Evolutionary conservation across 169 alveolate genomes (phyloP), one percentile per base, ranked within the genome.

Genomic region (Plasmodium malariae): DNA sequence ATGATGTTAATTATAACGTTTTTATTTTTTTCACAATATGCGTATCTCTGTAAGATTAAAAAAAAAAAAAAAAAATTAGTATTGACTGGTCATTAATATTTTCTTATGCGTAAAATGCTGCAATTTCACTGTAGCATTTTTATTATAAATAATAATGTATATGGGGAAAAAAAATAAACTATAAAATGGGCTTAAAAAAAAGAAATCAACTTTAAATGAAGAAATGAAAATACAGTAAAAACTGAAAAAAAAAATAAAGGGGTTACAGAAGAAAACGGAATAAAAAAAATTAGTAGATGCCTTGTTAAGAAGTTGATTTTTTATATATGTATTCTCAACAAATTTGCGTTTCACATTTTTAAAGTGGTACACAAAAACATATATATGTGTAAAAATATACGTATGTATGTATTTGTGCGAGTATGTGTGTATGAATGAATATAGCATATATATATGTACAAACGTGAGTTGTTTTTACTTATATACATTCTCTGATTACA

Each of bases 11-110:
- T 24, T 67, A 67, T 32, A 67, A 40, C 43, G 34, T 67, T 67
- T 67, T 67, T 63, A 6, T n/a, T 43, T 28, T 34, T 67, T 67
- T 30, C 60, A 26, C 34, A 21, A 67, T 67, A 32, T 67, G 74
- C 43, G 55, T 67, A 67, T n/a, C 34, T 28, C 55, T n/a, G n/a
- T n/a, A n/a, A n/a, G 57, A n/a, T 12, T 17, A 67, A 32, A 49
- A 17, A 67, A 67, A 21, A 67, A 67, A 67, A 67, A 67, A 67
- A 34, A n/a, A 36, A n/a, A 36, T 49, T 48, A 67, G 57, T 55
- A 67, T 48, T 40, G 43, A 37, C 51, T 30, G 74, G 60, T 67
- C 74, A 30, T 67, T 30, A 37, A 37, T 11, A 67, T 36, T 67
- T 67, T 55, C 55, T 32, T 67, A 49, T 67, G 74, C 36, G 43